phyloP scores from a whole-genome alignment of 202 grass and related monocot species.

The Eragrostis tef region DNA sequence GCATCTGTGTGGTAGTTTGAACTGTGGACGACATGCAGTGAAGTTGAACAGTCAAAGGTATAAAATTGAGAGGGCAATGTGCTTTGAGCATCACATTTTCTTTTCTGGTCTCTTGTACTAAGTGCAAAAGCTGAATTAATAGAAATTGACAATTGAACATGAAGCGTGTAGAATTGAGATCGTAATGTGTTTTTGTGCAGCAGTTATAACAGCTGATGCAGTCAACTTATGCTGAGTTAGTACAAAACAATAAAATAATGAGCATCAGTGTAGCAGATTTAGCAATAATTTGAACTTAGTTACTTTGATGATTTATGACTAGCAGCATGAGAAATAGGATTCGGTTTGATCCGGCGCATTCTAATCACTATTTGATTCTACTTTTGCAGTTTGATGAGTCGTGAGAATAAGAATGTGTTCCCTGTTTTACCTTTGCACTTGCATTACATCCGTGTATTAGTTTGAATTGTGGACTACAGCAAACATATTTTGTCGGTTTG shows the following conservation, averaged over 20 bases:
- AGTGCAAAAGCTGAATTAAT: not conserved
- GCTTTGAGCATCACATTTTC: constrained; percentile 4
- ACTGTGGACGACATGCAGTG: not conserved
- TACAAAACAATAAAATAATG: not conserved
- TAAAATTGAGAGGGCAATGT: not conserved
- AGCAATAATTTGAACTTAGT: not conserved
- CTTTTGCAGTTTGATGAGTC: not conserved
- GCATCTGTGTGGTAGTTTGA: not conserved
- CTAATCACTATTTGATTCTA: not conserved
- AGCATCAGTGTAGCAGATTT: not conserved
- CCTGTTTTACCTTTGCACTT: not conserved
- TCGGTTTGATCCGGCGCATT: not conserved
- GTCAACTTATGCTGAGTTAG: not conserved
- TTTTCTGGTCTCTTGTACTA: not conserved
- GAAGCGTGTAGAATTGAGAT: not conserved
- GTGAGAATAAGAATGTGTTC: not conserved
- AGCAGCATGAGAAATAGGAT: not conserved
- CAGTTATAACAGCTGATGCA: too few relatives aligned
- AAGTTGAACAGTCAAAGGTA: not conserved
- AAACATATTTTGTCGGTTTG: too few relatives aligned
- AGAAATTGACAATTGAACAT: not conserved
- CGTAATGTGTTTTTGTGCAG: not conserved
- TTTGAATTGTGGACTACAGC: too few relatives aligned
- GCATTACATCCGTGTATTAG: too few relatives aligned
- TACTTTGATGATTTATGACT: not conserved